phyloP scores from a whole-genome alignment of 2,329 filamentous ascomycete species.

The Lachnellula hyalina region DNA sequence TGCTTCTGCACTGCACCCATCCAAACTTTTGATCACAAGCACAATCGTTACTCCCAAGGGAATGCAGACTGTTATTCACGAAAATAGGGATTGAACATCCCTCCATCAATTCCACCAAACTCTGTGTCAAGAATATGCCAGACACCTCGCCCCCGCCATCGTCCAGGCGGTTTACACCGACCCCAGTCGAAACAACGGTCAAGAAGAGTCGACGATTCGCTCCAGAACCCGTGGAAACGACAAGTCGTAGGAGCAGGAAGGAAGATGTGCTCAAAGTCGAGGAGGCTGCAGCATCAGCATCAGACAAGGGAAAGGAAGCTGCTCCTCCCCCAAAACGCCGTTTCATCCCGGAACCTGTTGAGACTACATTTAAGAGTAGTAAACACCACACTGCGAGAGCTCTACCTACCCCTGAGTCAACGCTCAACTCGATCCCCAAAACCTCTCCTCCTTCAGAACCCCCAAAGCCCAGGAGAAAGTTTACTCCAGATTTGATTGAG shows the following conservation, averaged over 20 bases:
- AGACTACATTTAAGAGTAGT: slow-evolving; percentile 62
- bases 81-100: slow-evolving; percentile 12
- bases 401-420: slow-evolving; percentile 50
- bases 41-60: slow-evolving; percentile 2
- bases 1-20: background rate
- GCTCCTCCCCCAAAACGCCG: slow-evolving; percentile 44
- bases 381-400: slow-evolving; percentile 37
- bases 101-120: slow-evolving; percentile 5
- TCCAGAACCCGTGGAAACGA: slow-evolving; percentile 40
- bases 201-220: slow-evolving; percentile 35
- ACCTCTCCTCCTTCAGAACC: slow-evolving; percentile 28
- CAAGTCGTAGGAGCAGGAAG: slow-evolving; percentile 35
- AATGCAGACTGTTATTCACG: slow-evolving; percentile 16
- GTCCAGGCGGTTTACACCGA: slow-evolving; percentile 28
- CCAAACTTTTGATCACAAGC: slow-evolving; percentile 21
- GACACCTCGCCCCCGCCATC: slow-evolving; percentile 26
- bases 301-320: slow-evolving; percentile 17
- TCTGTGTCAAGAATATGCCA: slow-evolving; percentile 20
- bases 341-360: slow-evolving; percentile 65
- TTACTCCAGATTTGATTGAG: slow-evolving; percentile 76
- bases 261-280: slow-evolving; percentile 18
- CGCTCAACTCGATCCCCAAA: slow-evolving; percentile 44
- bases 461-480: slow-evolving; percentile 41
- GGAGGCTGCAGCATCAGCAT: slow-evolving; percentile 18
- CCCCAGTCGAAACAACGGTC: slow-evolving; percentile 32